Evolutionary conservation across 2,329 filamentous ascomycete species (phyloP), one percentile per base, ranked within the genome.

Genomic region (Zymoseptoria brevis): DNA sequence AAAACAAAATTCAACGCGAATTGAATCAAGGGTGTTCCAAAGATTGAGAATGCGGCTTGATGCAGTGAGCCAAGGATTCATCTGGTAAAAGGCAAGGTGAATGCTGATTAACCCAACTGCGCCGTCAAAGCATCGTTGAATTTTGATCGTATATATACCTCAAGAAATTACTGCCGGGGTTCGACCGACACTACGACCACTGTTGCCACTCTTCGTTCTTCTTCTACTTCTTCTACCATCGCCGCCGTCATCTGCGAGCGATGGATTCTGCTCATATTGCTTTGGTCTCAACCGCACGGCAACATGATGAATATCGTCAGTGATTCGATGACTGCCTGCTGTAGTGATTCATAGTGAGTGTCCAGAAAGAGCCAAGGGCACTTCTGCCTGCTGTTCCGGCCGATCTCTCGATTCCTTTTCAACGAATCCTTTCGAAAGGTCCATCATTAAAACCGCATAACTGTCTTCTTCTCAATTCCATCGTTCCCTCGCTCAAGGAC

Each of bases 71-170:
- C 68, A 69, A 67, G 67, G 68, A 68, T 69, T 67, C 65, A 69
- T 69, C 68, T 70, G 68, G 68, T 70, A 70, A 70, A 70, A 70
- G 68, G 68, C 68, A 70, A 70, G 68, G 67, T 69, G 65, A 68
- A 68, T 69, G 66, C 62, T 69, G 63, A 62, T 68, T 69, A 70
- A 65, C 62, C 66, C 64, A 68, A 70, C 64, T 64, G 61, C 68
- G 64, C 66, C 66, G 66, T 61, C 64, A 61, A 49, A 6, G 5
- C 19, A 19, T 8, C 29, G 30, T 4, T 0, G 4, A 24, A 19
- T 8, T 50, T 5, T 11, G 19, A 26, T 29, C 2, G 30, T 52
- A 52, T 57, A 65, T 66, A 59, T 61, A 60, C 52, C 2, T 26
- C 16, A 3, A 4, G n/a, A n/a, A 3, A 16, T 3, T 8, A 0